A percentile compares a stretch with the other conserved stretches of the same genome.
Evolutionary conservation across 2,329 filamentous ascomycete genomes (phyloP).

Genomic region (Cercospora janseana): DNA sequence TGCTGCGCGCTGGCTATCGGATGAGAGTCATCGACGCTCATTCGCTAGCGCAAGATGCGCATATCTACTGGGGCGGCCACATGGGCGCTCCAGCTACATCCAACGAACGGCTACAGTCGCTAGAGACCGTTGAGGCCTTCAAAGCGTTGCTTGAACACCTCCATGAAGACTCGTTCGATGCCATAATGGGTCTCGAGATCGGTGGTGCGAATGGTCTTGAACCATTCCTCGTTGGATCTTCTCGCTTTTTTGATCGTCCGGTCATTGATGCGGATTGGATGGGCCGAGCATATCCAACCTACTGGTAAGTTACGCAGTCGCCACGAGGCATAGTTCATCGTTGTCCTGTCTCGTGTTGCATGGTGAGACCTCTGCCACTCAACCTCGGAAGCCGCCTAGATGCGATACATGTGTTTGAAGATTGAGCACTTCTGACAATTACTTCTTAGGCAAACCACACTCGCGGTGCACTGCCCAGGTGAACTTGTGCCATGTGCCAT

Average conservation of each 20-base stretch:
- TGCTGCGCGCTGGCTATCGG: constrained; percentile 51
- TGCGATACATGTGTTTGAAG: too few species aligned
- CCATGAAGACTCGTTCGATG: constrained; percentile 48
- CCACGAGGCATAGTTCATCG: too few species aligned
- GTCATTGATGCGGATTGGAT: constrained; percentile 49
- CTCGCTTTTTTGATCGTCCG: constrained; percentile 49
- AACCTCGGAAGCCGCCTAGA: too few species aligned
- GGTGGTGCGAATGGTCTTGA: constrained; percentile 66
- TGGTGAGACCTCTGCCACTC: too few species aligned
- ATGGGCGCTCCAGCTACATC: constrained; percentile 60
- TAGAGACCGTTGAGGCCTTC: constrained; percentile 50
- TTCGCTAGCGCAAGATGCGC: constrained; percentile 52
- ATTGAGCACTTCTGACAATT: too few species aligned
- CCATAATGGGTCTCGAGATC: constrained; percentile 63
- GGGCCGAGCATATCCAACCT: constrained; percentile 49
- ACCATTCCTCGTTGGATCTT: constrained; percentile 57
- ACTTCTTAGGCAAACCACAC: constrained; percentile 49
- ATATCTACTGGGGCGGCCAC: constrained; percentile 57
- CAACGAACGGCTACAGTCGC: constrained; percentile 59
- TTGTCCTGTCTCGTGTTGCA: too few species aligned
- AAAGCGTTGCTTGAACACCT: constrained; percentile 53
- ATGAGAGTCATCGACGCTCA: constrained; percentile 54
- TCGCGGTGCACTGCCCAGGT: constrained; percentile 44
- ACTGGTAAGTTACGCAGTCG: too few species aligned
- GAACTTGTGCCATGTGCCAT: constrained; percentile 48